Evolutionary conservation across 768 basidiomycete species (phyloP), one percentile per base, ranked within the genome.

Genomic region (Lactarius hengduanensis): DNA sequence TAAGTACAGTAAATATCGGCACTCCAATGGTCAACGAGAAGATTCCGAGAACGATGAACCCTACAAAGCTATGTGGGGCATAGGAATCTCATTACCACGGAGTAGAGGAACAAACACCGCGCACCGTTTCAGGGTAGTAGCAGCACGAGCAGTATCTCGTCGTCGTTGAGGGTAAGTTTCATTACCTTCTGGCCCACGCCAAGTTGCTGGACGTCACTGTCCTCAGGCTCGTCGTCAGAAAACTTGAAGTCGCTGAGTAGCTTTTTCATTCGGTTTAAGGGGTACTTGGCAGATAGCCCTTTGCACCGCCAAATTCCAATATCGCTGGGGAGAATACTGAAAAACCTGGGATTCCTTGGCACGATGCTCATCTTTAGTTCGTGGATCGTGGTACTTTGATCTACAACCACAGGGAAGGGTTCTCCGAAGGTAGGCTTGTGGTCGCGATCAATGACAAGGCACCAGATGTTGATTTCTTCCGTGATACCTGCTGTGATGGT

Each of bases 131-230:
- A 22, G 0, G 26, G 26, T 26, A 1, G n/a, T n/a, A 22, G 8
- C n/a, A n/a, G 7, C 4, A 2, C n/a, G 4, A 47, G n/a, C n/a
- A n/a, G 4, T 22, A 47, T n/a, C n/a, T 47, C 45, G 5, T 45
- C 45, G 8, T 11, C 20, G 9, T n/a, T 4, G n/a, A 45, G 9
- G 2, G 2, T 5, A 10, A 45, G 18, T 43, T 43, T n/a, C 6
- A 0, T 13, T 9, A 45, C 20, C 1, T 13, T 45, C 62, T 54
- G 40, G 30, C 36, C 5, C 47, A 55, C 10, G 61, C 13, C 9
- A 45, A 45, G 66, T 40, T 63, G 63, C 18, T 67, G 66, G 61
- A 63, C 0, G 63, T 8, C 1, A 55, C 50, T 28, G 62, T 40
- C 6, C 16, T 7, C 9, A 32, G 32, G 32, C 32, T 32, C 32